Percentiles rank a stretch among this genome's conserved stretches.
Evolutionary conservation across 208 protist species (phyloP).

Genomic region (Trypanosoma caninum): DNA sequence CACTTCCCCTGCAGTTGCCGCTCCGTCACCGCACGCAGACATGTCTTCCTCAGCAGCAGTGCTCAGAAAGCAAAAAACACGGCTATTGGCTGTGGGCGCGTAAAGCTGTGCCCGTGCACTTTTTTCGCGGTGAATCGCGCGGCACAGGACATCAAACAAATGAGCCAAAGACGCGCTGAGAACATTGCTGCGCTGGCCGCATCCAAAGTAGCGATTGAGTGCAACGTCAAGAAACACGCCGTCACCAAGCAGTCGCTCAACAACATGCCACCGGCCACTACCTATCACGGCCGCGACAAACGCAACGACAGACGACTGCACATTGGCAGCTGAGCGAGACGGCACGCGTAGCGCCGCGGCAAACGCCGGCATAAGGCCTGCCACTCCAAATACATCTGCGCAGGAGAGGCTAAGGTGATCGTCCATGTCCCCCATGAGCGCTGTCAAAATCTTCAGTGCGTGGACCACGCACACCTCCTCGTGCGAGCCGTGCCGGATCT

Average conservation of each 20-base stretch:
- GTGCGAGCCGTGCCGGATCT: slow-evolving; percentile 11
- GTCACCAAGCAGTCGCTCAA: neutral
- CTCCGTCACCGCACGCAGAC: neutral
- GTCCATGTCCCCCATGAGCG: slow-evolving; percentile 29
- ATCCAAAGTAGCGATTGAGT: slow-evolving; percentile 40
- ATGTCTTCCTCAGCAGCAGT: slow-evolving; percentile 2
- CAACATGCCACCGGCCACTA: slow-evolving; percentile 8
- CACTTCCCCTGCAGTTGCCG: slow-evolving; percentile 8
- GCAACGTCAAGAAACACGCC: slow-evolving; percentile 32
- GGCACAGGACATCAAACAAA: slow-evolving; percentile 42
- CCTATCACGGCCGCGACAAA: slow-evolving; percentile 33
- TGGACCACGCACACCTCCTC: slow-evolving; percentile 44
- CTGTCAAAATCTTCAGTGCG: slow-evolving; percentile 32
- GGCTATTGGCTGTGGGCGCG: neutral
- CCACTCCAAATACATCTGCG: slow-evolving; percentile 24
- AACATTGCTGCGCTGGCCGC: slow-evolving; percentile 45
- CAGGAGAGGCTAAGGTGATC: slow-evolving; percentile 24
- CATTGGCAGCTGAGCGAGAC: slow-evolving; percentile 35
- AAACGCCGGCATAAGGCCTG: slow-evolving; percentile 25
- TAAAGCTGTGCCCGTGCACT: neutral
- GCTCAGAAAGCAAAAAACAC: slow-evolving; percentile 14
- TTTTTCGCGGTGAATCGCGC: slow-evolving; percentile 53
- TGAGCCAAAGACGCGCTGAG: slow-evolving; percentile 45
- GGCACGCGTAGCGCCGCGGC: slow-evolving; percentile 13
- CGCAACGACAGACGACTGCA: slow-evolving; percentile 50